Evolutionary conservation across 495 filamentous ascomycete genomes (phyloP), one percentile per base, ranked within the genome.

Genomic region (Penicillium bovifimosum): DNA sequence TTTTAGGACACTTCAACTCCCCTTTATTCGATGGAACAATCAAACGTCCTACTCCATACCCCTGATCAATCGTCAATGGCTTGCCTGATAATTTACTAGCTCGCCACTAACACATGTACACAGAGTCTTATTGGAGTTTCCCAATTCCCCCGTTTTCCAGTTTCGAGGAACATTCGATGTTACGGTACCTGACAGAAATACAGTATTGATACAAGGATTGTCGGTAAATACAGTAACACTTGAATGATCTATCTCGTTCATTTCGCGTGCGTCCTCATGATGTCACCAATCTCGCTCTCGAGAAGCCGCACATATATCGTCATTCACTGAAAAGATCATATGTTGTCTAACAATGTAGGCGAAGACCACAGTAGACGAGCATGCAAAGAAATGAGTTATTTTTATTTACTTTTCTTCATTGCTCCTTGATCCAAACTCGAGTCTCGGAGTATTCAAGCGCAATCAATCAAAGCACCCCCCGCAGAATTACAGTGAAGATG

Each of bases 261-360:
- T 36, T 29, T 45, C 29, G 35, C 43, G 27, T 48, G 38, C 58
- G 43, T 58, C 53, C 57, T 59, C 53, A 62, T 64, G 62, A 64
- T 64, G 62, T 64, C 62, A 64, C 56, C 47, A n/a, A 26, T 28
- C 10, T 29, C 11, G n/a, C 17, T 39, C 9, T 14, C 20, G 28
- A 14, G 6, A 41, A 33, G 24, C n/a, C 10, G 28, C 7, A n/a
- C 16, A 6, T 14, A 42, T 29, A 28, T 42, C 28, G 28, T 45
- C 42, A 28, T 36, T 18, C 5, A 36, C 13, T 34, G 24, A 41
- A 20, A 41, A 14, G 42, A 51, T 5, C 16, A 20, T 6, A 32
- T 20, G 1, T 20, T 11, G 6, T 28, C 5, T 1, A 31, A 6
- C 9, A 10, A 28, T 29, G 13, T 16, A 43, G 27, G 13, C 1